These are phyloP conservation scores for Nymphaea colorata DNA, from an alignment of 164 flowering plant genomes.

Conservation along the genomic window DNA sequence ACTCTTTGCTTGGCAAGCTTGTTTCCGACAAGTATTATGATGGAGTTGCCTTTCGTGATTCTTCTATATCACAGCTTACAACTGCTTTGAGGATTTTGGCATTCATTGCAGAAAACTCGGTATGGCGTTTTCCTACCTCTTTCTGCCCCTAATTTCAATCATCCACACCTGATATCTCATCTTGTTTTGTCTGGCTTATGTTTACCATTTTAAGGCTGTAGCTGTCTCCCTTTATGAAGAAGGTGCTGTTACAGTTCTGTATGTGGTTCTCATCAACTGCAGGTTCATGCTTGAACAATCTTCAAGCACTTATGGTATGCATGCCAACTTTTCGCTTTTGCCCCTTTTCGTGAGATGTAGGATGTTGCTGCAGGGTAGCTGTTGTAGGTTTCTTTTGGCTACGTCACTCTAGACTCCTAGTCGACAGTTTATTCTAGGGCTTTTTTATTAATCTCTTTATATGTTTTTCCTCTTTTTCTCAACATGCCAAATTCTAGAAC, in stretches of 20 bases:
- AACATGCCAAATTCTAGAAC: too few relatives aligned
- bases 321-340: too few relatives aligned
- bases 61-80: slow-evolving; percentile 79
- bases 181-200: slow-evolving; percentile 3
- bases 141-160: not conserved
- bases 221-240: slow-evolving; percentile 85
- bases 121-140: slow-evolving; percentile 17
- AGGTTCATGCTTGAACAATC: slow-evolving; percentile 88
- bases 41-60: slow-evolving; percentile 74
- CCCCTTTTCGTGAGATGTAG: too few relatives aligned
- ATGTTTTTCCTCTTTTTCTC: too few relatives aligned
- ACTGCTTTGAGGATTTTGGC: slow-evolving; percentile 87
- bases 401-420: too few relatives aligned
- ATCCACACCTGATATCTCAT: not conserved
- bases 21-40: slow-evolving; percentile 73
- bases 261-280: slow-evolving; percentile 68
- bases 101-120: slow-evolving; percentile 83
- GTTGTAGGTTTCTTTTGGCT: too few relatives aligned
- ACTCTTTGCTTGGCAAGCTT: slow-evolving; percentile 68
- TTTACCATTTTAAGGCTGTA: slow-evolving; percentile 44
- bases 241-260: slow-evolving; percentile 68
- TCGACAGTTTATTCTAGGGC: too few relatives aligned
- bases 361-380: too few relatives aligned
- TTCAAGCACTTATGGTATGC: slow-evolving; percentile 81
- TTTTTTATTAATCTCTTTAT: too few relatives aligned